These are phyloP conservation scores for Eleusine indica DNA, from an alignment of 176 grass and related monocot genomes.

Conservation along the genomic window DNA sequence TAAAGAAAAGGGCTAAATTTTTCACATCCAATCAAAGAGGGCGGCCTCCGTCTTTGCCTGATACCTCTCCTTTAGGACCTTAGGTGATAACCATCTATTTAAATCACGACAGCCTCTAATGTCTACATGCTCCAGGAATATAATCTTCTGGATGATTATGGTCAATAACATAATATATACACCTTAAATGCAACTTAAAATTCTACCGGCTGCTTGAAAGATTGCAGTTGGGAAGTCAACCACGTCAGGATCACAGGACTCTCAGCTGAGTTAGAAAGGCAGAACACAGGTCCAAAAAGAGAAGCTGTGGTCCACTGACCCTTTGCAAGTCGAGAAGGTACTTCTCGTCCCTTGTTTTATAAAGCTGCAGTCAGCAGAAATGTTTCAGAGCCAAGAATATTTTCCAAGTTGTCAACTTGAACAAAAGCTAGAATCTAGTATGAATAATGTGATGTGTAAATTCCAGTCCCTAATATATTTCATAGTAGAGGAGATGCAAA, in stretches of 20 bases:
- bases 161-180: constrained; percentile 41
- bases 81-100: constrained; percentile 14
- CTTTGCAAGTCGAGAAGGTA: constrained; percentile 93
- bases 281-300: constrained; percentile 89
- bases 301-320: constrained; percentile 70
- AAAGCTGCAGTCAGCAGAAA: constrained; percentile 55
- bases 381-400: constrained; percentile 26
- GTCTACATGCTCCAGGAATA: constrained; percentile 42
- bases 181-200: constrained; percentile 28
- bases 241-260: constrained; percentile 57
- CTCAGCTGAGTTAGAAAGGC: constrained; percentile 87
- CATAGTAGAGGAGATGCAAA: not conserved
- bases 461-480: not conserved
- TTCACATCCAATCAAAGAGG: constrained; percentile 25
- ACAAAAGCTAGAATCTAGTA: not conserved
- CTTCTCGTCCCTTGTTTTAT: constrained; percentile 94
- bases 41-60: constrained; percentile 19
- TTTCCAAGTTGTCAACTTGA: not conserved
- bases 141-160: constrained; percentile 48
- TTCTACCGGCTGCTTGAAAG: not conserved
- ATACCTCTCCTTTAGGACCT: constrained; percentile 12
- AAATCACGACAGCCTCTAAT: constrained; percentile 26
- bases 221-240: constrained; percentile 18
- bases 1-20: constrained; percentile 21
- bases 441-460: not conserved